Evolutionary conservation across 2,329 filamentous ascomycete genomes (phyloP), one percentile per base, ranked within the genome.

Genomic region (Drechslerella stenobrocha): DNA sequence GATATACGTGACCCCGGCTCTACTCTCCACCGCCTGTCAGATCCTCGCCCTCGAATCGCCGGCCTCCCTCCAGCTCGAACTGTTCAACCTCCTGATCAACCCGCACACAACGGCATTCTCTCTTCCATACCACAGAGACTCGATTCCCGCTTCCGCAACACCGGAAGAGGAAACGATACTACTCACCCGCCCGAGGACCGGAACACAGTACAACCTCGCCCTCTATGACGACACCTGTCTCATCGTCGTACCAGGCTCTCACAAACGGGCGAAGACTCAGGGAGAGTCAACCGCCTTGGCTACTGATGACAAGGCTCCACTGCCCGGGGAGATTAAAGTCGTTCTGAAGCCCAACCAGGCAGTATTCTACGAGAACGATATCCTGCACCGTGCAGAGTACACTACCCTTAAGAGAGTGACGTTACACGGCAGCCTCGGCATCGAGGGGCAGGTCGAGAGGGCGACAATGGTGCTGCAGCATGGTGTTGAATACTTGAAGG

Each of bases 351-450:
- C 70, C 1, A 69, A 69, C 26, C 66, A 71, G 34, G 59, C 66
- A 9, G 70, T 69, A 0, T 71, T 71, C 46, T 71, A 71, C 37
- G 66, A 71, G 37, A 70, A 70, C 37, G 69, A 71, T 45, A 71
- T 71, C 11, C 35, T 71, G 23, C 61, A 66, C 42, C 50, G 58
- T 28, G 66, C 57, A 28, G 52, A 59, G 60, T 70, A 70, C 53
- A 70, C 64, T 42, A 61, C 40, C 2, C 51, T 56, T 2, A 50
- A 67, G 52, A 44, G 67, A 24, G 60, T 67, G 35, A 70, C 67
- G 11, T 40, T 70, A 13, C 67, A 70, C 32, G 67, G 51, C 37
- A 66, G 53, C 32, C 52, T 61, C 50, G 57, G 66, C 7, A 55
- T 45, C 37, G 52, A 60, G 22, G 69, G 64, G 11, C 53, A 56